A percentile compares a stretch with the other conserved stretches of the same genome.
phyloP scores from a whole-genome alignment of 352 stramenopile genomes.

The Halophytophthora polymorphica region DNA sequence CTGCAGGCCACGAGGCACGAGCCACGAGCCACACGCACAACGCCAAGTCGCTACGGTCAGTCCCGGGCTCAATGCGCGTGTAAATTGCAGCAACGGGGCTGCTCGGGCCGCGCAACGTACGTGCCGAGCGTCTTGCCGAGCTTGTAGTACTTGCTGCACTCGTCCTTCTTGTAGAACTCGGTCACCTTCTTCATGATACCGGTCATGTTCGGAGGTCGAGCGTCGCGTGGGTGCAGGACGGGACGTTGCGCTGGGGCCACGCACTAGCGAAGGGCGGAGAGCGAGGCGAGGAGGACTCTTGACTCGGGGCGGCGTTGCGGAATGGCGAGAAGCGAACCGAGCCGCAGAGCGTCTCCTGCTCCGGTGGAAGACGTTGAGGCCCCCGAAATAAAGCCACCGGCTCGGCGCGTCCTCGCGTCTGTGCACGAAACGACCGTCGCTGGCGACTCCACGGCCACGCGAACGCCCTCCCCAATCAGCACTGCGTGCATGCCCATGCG shows the following conservation, averaged over 20 bases:
- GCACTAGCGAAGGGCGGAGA: no score
- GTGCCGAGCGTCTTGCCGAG: slow-evolving; percentile 86
- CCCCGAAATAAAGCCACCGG: no score
- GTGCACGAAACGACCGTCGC: no score
- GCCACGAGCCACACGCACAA: slow-evolving; percentile 1
- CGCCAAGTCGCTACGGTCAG: not conserved
- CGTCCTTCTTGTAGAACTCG: slow-evolving; percentile 87
- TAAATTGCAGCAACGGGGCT: no score
- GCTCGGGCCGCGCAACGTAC: slow-evolving; percentile 37
- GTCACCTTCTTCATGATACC: slow-evolving; percentile 84
- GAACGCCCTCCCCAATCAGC: no score
- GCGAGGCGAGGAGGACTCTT: not conserved
- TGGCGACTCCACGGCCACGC: no score
- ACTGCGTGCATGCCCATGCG: no score
- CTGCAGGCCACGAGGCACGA: slow-evolving; percentile 20
- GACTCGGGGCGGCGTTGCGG: no score
- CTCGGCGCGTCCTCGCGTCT: no score
- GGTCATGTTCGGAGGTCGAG: slow-evolving; percentile 51
- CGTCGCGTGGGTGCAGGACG: not conserved
- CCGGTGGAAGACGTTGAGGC: no score
- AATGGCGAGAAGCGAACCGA: not conserved
- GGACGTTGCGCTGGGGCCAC: not conserved
- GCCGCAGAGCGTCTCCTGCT: no score
- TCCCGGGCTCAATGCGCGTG: not conserved
- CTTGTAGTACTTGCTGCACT: slow-evolving; percentile 89